Evolutionary conservation across 2,329 filamentous ascomycete species (phyloP), one percentile per base, ranked within the genome.

Genomic region (Ophidiomyces ophidiicola): DNA sequence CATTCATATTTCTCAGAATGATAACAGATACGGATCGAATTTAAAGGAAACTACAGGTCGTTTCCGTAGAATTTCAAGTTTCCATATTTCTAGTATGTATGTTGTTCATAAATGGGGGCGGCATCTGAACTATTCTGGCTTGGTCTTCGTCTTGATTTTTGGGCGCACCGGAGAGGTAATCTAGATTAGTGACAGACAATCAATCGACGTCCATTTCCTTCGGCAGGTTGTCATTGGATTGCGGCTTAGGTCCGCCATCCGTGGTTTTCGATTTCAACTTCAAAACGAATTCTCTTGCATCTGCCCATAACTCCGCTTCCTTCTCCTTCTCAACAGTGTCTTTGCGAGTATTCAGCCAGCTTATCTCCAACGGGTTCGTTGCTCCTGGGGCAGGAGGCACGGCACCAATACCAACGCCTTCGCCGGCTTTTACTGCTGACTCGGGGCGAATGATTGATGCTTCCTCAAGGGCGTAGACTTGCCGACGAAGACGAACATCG

Each of bases 271-370:
- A 31, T 6, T 48, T 39, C 15, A 66, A 39, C 17, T 53, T 53
- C 45, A 66, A 68, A 28, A 82, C 54, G 45, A 80, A 69, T 32
- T 60, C 61, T 49, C 67, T 72, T 28, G 74, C 71, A 48, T 72
- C 70, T 23, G 67, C 69, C 76, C 88, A 80, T 31, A 93, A 63
- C 61, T 94, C 84, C 1, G 74, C 74, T 54, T 92, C 85, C 70
- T 88, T 90, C 46, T 84, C 80, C 51, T 78, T 74, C 41, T 83
- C 83, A 15, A 92, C 82, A 46, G 80, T 80, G 46, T 82, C 80
- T 45, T 82, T 84, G 42, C 84, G 73, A 52, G 83, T 87, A 56
- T 94, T 96, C 51, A 96, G 62, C 75, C 82, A 88, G 21, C 87
- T 87, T 10, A 92, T 79, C 55, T 94, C 87, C 38, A 94, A 67